Base-by-base conservation (phyloP, 1,284 basidiomycete species). In the Butyriboletus appendiculatus region DNA sequence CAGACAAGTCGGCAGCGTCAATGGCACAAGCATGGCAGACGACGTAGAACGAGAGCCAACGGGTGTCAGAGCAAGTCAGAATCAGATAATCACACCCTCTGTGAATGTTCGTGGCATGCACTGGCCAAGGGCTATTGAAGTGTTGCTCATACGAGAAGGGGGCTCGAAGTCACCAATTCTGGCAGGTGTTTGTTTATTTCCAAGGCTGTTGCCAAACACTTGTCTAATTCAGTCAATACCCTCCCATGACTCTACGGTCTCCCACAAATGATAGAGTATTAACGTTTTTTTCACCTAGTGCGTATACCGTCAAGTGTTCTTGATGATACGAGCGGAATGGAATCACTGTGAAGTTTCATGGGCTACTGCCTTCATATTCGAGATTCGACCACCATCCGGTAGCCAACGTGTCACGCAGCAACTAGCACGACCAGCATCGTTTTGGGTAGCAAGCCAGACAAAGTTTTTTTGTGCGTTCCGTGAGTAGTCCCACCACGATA, bases 111-210 rank as follows among this genome's bases (percentile, higher is more conserved):
- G 48, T 40, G 32, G 51, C 47, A 45, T 49, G 42, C 57, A 42
- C 58, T 45, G 40, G 37, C 30, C 26, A 32, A 48, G 45, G n/a
- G 30, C 26, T 18, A 18, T 14, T n/a, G 37, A 45, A 5, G 50
- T 39, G 20, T 38, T 48, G 56, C 43, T 45, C 63, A 59, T 62
- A 39, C 30, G 41, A 34, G 34, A 37, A 34, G 24, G 15, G 41
- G 9, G 14, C 33, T 20, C 32, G 18, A 35, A 42, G 22, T 20
- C 34, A n/a, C 55, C 54, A 34, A 58, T 61, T 58, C 28, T 5
- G 54, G 60, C 12, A 55, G 37, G 56, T 28, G 69, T 65, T 65
- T 67, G 66, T 67, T 67, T 70, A 48, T 50, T 67, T 65, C 55
- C 18, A 54, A 70, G 43, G 66, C 54, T 14, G n/a, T 60, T 60